Evolutionary conservation across 305 asterid genomes (phyloP), one percentile per base, ranked within the genome.

Genomic region (Solanum hybrid): DNA sequence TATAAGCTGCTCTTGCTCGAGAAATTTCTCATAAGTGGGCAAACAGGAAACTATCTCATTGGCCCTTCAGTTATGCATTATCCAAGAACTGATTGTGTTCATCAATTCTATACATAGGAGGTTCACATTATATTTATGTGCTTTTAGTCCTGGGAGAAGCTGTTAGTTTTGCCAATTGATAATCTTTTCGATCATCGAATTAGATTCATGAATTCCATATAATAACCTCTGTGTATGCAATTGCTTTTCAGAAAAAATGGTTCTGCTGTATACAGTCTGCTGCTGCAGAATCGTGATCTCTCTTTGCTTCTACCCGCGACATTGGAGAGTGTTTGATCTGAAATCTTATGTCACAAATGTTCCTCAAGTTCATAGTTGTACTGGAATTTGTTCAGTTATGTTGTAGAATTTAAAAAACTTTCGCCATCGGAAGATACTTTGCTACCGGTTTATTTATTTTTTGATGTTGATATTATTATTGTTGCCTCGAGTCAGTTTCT

Each of bases 241-340:
- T 78, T 85, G 15, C 27, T 85, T 85, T 85, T 34, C 88, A 85
- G 88, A 60, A 85, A 69, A 85, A 69, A 85, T 85, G 88, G 78
- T 85, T 85, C 51, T 85, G 77, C 51, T 85, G 88, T 85, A 60
- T 85, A 75, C 78, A 85, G 40, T 85, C 88, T 27, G 56, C 88
- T 32, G 38, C 78, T 85, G 78, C 88, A 5, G 88, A 85, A 85
- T 85, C 78, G 34, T 85, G 88, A 85, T 35, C 34, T 85, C 76
- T 22, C 76, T 14, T 24, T 19, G 88, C 31, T 27, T 35, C 51
- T 85, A 51, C 66, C 42, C 12, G 4, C 9, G 2, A 4, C 69
- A 56, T 32, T 32, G 88, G 51, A 15, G 40, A 36, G 77, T 85
- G 88, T 32, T 29, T 42, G 29, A 69, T 69, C 72, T 56, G 88